Evolutionary conservation across 345 rosid genomes (phyloP).

Genomic region (Jatropha curcas): DNA sequence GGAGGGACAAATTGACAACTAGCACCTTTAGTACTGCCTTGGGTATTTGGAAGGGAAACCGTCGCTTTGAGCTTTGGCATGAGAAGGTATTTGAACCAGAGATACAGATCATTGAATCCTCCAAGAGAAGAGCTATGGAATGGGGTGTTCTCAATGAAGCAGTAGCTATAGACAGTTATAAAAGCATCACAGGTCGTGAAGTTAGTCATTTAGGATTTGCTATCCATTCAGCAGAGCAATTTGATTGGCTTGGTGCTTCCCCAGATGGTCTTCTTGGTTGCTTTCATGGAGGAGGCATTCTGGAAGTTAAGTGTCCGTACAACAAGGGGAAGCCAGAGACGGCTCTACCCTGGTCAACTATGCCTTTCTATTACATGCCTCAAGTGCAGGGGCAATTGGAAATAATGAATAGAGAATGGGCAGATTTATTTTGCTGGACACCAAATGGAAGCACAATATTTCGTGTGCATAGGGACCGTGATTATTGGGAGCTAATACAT

Average conservation of each 20-base stretch:
- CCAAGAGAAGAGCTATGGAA: slow-evolving; percentile 60
- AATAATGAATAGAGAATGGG: slow-evolving; percentile 89
- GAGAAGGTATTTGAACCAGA: slow-evolving; percentile 73
- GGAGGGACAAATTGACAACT: slow-evolving; percentile 78
- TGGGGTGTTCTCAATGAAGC: slow-evolving; percentile 86
- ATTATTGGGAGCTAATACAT: slow-evolving; percentile 70
- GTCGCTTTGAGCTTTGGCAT: slow-evolving; percentile 83
- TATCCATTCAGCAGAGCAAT: slow-evolving; percentile 55
- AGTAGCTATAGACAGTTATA: slow-evolving; percentile 70
- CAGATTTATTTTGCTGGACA: slow-evolving; percentile 91
- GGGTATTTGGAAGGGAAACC: slow-evolving; percentile 87
- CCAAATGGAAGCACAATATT: slow-evolving; percentile 83
- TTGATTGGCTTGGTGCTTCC: slow-evolving; percentile 89
- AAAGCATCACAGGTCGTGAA: slow-evolving; percentile 66
- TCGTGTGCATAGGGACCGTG: slow-evolving; percentile 59
- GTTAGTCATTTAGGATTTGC: slow-evolving; percentile 77
- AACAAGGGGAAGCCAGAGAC: slow-evolving; percentile 88
- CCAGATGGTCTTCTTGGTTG: slow-evolving; percentile 82
- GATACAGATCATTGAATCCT: slow-evolving; percentile 30
- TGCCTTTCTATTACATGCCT: slow-evolving; percentile 94
- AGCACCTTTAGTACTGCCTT: slow-evolving; percentile 95
- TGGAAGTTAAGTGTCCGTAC: slow-evolving; percentile 93
- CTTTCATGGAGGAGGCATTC: slow-evolving; percentile 62
- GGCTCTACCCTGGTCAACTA: slow-evolving; percentile 75
- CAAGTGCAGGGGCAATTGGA: slow-evolving; percentile 98